Base-by-base conservation (phyloP, 768 basidiomycete genomes). In the Auriscalpium orientale region DNA sequence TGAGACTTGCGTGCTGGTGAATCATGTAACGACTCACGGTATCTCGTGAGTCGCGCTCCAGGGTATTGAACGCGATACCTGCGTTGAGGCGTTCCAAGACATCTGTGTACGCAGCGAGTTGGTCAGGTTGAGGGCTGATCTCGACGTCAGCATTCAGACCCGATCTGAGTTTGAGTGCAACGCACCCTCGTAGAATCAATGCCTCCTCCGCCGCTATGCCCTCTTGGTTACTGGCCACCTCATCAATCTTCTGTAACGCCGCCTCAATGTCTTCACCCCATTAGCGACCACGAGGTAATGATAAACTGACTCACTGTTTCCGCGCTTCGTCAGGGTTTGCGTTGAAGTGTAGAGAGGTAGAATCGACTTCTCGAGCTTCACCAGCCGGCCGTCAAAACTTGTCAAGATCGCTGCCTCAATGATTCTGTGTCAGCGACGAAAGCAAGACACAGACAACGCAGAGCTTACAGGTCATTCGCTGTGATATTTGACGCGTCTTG, bases 351-450 rank as follows among this genome's bases (percentile, higher is more conserved):
- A 89, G n/a, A 94, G 69, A 0, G 91, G 91, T 13, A 88, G 67
- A 53, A 94, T 91, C 2, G 89, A 86, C 62, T 91, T 92, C 65
- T 93, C 91, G 20, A 93, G 78, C 66, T 85, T 88, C 44, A 87
- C 84, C 6, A 94, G 72, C 18, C 91, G 81, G 1, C 82, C 82
- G 68, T 93, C 91, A 64, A 92, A 91, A 63, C 86, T 91, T 59
- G 87, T 84, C 50, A 94, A 76, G 62, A 92, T 85, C 47, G 87
- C 91, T 93, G 66, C 65, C 62, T 51, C 62, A 28, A 69, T 59
- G 60, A 75, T 53, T 74, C 64, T 50, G 20, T 55, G 12, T 16
- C 40, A 49, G 46, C 47, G 22, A 56, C 43, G 13, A 13, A 21
- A 11, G 38, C 53, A 51, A 9, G 3, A 20, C 33, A 38, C n/a